Evolutionary conservation across 2,329 filamentous ascomycete species (phyloP).

Genomic region (Aspergillus proliferans): DNA sequence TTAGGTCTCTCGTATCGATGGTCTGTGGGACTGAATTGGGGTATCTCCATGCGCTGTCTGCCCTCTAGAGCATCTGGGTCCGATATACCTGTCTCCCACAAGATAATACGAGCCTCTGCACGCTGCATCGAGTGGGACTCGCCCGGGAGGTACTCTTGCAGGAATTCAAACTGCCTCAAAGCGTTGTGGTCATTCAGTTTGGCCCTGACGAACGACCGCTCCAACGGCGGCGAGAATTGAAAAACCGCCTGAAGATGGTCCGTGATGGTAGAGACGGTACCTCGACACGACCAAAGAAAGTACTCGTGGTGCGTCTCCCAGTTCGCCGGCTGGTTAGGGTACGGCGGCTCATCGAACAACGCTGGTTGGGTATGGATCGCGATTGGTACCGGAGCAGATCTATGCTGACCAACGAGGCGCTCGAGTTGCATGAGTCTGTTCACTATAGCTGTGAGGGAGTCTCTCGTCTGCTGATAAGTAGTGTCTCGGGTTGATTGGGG

Average conservation of each 20-base stretch:
- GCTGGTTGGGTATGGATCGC: neutral
- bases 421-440: neutral
- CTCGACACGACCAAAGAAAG: slow-evolving; percentile 12
- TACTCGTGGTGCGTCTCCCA: slow-evolving; percentile 9
- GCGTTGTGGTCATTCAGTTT: slow-evolving; percentile 8
- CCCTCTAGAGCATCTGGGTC: slow-evolving; percentile 8
- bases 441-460: neutral
- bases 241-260: slow-evolving; percentile 10
- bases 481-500: neutral
- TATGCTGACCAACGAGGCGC: neutral
- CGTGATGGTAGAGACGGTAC: slow-evolving; percentile 8
- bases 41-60: slow-evolving; percentile 3
- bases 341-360: neutral
- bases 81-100: slow-evolving; percentile 6
- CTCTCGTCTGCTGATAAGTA: neutral
- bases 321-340: neutral
- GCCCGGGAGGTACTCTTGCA: slow-evolving; percentile 10
- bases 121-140: slow-evolving; percentile 10
- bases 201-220: slow-evolving; percentile 6
- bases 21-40: slow-evolving; percentile 3
- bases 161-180: slow-evolving; percentile 8
- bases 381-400: neutral
- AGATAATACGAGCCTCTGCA: slow-evolving; percentile 7
- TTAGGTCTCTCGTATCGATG: slow-evolving; percentile 4
- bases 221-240: slow-evolving; percentile 7